Evolutionary conservation across 129 eudicot genomes (phyloP).

Genomic region (Artemisia tridentata): DNA sequence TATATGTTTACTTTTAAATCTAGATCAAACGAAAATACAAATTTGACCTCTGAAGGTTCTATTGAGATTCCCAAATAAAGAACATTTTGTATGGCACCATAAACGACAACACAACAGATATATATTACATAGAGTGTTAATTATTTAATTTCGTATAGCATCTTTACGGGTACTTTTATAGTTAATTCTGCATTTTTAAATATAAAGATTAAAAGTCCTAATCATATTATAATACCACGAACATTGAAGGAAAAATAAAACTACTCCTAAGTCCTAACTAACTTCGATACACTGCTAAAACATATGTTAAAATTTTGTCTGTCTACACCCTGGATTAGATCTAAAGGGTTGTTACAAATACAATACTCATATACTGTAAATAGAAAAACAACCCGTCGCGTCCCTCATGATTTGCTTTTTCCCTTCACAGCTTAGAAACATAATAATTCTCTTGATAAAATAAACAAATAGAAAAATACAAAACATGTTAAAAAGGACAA

Average conservation of each 20-base stretch:
- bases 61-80: slow-evolving; percentile 7
- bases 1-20: too few species aligned
- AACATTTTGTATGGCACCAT: neutral
- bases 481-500: slow-evolving; percentile 15
- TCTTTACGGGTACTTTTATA: neutral
- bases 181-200: neutral
- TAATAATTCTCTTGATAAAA: slow-evolving; percentile 21
- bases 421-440: slow-evolving; percentile 19
- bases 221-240: too few species aligned
- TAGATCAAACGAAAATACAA: neutral
- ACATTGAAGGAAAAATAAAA: too few species aligned
- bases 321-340: neutral
- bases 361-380: neutral
- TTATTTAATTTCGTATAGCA: neutral
- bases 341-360: neutral
- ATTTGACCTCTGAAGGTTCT: slow-evolving; percentile 14
- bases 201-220: too few species aligned
- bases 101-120: neutral
- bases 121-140: too few species aligned
- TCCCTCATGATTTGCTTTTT: neutral
- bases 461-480: slow-evolving; percentile 25
- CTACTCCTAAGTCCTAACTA: too few species aligned
- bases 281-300: too few species aligned
- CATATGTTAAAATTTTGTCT: neutral
- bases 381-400: neutral